Evolutionary conservation across 2,329 filamentous ascomycete genomes (phyloP), one percentile per base, ranked within the genome.

Genomic region (Fusarium odoratissimum): DNA sequence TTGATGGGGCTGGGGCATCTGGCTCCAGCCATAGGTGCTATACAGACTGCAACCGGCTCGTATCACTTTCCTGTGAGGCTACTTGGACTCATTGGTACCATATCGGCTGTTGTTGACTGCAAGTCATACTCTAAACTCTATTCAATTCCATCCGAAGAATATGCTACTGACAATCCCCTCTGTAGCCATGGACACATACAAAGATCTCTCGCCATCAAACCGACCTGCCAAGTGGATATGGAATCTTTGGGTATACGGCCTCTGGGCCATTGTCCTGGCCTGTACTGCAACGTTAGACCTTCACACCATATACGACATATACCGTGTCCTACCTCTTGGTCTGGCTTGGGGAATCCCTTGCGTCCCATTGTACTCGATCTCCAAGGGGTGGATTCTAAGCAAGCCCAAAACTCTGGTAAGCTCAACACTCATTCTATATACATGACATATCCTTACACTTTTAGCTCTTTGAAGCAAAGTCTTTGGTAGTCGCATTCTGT

Each of bases 321-420:
- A 67, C 7, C 57, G 64, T 9, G 56, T 69, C 9, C 55, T 69
- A 1, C 67, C 67, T 19, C 63, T 69, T 25, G 64, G 67, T n/a
- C n/a, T 67, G 14, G 51, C 57, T 13, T 69, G 67, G 67, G 67
- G 63, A 5, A 56, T 69, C 19, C 67, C 67, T 8, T 69, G 67
- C 21, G 60, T 69, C 2, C 67, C 57, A 1, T 12, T 33, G 14
- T 63, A 58, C 46, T 49, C 67, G 3, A 12, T 23, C 8, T 48
- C 60, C 3, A 67, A 55, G 9, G 64, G 67, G 3, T 45, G 60
- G 33, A 44, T 51, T 30, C 12, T 69, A 8, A 58, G 33, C 21
- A 69, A 69, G 5, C 67, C 67, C 7, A 69, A 69, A 21, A 63
- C 64, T 6, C 38, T 69, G 12, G 66, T 69, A 49, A 44, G 66